Conservation (phyloP, 768 basidiomycete species). For the Rhizopogon vesiculosus region DNA sequence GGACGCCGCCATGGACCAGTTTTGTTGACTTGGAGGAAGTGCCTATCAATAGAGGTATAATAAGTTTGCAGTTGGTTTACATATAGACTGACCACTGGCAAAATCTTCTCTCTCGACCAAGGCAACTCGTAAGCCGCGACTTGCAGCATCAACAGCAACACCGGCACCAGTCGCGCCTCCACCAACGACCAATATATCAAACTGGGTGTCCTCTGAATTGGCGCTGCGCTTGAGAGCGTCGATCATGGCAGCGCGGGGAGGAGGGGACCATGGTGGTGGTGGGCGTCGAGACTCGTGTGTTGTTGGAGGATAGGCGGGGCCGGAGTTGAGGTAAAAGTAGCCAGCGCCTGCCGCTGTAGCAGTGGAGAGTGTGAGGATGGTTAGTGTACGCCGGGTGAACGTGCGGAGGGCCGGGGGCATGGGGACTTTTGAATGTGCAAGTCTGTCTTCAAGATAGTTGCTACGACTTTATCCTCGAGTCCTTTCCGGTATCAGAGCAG, state of each 20-base stretch:
- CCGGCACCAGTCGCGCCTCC: constrained; percentile 97
- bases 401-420: constrained; percentile 22
- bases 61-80: too few species aligned
- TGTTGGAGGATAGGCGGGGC: constrained; percentile 60
- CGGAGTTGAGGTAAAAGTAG: constrained; percentile 72
- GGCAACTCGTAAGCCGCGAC: constrained; percentile 86
- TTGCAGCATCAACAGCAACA: constrained; percentile 93
- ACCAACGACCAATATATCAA: constrained; percentile 83
- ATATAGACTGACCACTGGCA: constrained; percentile 57
- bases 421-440: neutral
- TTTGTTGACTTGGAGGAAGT: constrained; percentile 98
- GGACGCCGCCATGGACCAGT: constrained; percentile 95
- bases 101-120: constrained; percentile 94
- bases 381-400: constrained; percentile 54
- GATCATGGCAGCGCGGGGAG: constrained; percentile 63
- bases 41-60: constrained; percentile 37
- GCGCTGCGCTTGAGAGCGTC: constrained; percentile 34
- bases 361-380: constrained; percentile 48
- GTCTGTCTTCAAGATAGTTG: neutral
- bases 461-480: too few species aligned
- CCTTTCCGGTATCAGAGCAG: neutral
- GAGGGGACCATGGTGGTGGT: constrained; percentile 77
- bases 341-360: constrained; percentile 50
- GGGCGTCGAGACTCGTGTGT: constrained; percentile 66
- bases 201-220: constrained; percentile 35